Evolutionary conservation across 2,329 filamentous ascomycete species (phyloP).

Genomic region (Fusarium newnesense): DNA sequence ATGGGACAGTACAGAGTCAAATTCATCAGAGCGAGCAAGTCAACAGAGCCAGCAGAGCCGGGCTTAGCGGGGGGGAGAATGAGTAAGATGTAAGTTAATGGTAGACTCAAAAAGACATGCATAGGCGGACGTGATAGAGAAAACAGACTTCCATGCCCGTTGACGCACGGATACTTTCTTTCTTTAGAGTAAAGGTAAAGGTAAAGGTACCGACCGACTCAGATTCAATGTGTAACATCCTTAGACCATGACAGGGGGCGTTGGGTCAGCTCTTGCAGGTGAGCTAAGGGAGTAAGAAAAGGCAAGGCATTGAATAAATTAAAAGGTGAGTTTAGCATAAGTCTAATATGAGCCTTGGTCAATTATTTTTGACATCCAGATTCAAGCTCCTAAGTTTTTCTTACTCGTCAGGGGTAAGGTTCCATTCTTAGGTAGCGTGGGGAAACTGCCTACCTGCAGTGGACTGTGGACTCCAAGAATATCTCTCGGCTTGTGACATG

Average conservation of each 20-base stretch:
- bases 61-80: slow-evolving; percentile 32
- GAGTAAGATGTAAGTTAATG: slow-evolving; percentile 15
- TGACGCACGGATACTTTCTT: slow-evolving; percentile 31
- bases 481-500: slow-evolving; percentile 20
- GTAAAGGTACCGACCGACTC: slow-evolving; percentile 36
- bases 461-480: slow-evolving; percentile 25
- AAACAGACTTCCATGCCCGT: slow-evolving; percentile 17
- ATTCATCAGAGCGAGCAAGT: slow-evolving; percentile 16
- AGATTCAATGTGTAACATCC: slow-evolving; percentile 43
- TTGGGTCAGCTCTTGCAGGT: slow-evolving; percentile 15
- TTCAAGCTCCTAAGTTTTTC: background rate
- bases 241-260: slow-evolving; percentile 5
- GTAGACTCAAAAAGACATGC: slow-evolving; percentile 25
- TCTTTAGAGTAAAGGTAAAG: slow-evolving; percentile 15
- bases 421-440: slow-evolving; percentile 23
- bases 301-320: background rate
- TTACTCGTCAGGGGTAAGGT: background rate
- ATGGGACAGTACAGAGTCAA: slow-evolving; percentile 22
- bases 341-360: no score
- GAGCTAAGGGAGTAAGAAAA: background rate
- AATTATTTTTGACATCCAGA: background rate
- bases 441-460: slow-evolving; percentile 11
- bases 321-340: rapidly evolving
- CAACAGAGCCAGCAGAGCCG: slow-evolving; percentile 22
- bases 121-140: slow-evolving; percentile 36